Conservation (phyloP, 805 yeast genomes). For the Brettanomyces sp. region DNA sequence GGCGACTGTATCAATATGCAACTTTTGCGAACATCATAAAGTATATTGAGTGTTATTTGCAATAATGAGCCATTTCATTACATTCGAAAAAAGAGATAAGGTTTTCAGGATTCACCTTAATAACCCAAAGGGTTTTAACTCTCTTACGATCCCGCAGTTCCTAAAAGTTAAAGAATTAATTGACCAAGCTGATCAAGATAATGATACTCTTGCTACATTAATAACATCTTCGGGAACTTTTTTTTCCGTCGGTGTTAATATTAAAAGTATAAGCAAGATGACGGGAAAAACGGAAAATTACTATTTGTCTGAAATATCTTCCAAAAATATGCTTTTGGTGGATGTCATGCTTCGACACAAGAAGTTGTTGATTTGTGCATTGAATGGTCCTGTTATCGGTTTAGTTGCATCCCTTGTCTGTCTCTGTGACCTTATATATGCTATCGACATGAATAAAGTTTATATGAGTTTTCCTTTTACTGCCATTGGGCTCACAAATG, state of each 20-base stretch:
- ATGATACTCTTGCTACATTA: constrained; percentile 53
- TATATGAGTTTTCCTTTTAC: constrained; percentile 69
- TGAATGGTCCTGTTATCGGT: constrained; percentile 86
- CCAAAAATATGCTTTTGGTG: constrained; percentile 64
- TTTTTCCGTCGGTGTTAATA: constrained; percentile 82
- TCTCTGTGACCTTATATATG: constrained; percentile 70
- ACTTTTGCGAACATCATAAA: too few relatives aligned
- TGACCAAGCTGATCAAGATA: constrained; percentile 54
- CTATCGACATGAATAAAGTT: constrained; percentile 43
- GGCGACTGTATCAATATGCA: too few relatives aligned
- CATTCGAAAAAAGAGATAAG: constrained; percentile 11
- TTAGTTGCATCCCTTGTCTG: constrained; percentile 64
- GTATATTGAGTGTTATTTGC: too few relatives aligned
- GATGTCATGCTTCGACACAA: constrained; percentile 59
- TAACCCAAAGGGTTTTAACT: constrained; percentile 53
- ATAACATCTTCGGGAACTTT: constrained; percentile 64
- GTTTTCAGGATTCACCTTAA: constrained; percentile 51
- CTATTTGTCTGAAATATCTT: constrained; percentile 27
- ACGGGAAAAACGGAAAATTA: constrained; percentile 11
- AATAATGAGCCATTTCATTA: neutral
- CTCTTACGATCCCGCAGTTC: constrained; percentile 59
- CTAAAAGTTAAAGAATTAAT: constrained; percentile 48
- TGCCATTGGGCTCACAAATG: constrained; percentile 73
- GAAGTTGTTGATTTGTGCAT: constrained; percentile 61
- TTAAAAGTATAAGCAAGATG: constrained; percentile 28